Evolutionary conservation across 306 rosid genomes (phyloP), one percentile per base, ranked within the genome.

Genomic region (Arachis hypogaea): DNA sequence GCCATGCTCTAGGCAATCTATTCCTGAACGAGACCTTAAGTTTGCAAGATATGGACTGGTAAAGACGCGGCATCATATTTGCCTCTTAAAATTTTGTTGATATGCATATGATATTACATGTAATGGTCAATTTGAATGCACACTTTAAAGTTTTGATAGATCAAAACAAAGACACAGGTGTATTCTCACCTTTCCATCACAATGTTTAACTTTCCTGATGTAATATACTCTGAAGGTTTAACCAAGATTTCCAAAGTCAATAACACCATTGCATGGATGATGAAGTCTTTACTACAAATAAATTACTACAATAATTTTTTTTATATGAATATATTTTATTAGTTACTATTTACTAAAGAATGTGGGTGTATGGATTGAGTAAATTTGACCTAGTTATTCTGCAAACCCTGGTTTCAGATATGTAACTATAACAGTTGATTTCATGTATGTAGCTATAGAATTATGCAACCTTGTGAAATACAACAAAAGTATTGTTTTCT

Each of bases 1-100:
- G 97, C 86, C 97, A 94, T 88, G 97, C 98, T 43, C 68, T 94
- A 78, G 89, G 98, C 81, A 94, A 92, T 81, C 86, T 94, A 43
- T 94, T 94, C 87, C 83, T 89, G 76, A 94, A 94, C 38, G 93
- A 92, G 82, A 86, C 97, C 30, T 80, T 94, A 82, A 86, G 90
- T 76, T 80, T 92, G 75, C 94, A 77, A 72, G 89, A 89, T 72
- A 88, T 89, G 96, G 89, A 88, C 66, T 91, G 98, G 98, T 94
- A 91, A 3, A 56, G 58, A 71, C 46, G 5, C 43, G 11, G 11
- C 9, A 59, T 73, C 60, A 7, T 55, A 62, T 28, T 72, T 68
- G 22, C 44, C 70, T 50, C 8, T 52, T 40, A 59, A 18, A 70
- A 67, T 9, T 61, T 73, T 66, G 62, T 54, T 43, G n/a, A 4